Conservation (phyloP, 2,329 filamentous ascomycete species). For the Alternaria sp. region DNA sequence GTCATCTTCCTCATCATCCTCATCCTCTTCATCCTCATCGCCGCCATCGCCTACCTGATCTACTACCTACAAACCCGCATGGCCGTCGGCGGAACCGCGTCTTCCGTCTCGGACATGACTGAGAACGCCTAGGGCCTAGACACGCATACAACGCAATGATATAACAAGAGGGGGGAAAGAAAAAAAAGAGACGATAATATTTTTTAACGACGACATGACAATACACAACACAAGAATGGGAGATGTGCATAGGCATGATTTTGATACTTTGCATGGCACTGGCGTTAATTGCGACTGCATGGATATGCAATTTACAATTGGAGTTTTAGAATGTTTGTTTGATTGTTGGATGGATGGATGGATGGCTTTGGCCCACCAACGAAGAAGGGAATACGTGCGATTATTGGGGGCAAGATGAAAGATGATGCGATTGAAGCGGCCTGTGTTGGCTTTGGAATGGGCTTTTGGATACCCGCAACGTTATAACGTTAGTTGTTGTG, state of each 20-base stretch:
- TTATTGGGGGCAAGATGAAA: not conserved
- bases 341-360: not conserved
- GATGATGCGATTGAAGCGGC: conserved; percentile 10
- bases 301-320: conserved; percentile 2
- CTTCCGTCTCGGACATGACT: conserved; percentile 46
- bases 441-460: not conserved
- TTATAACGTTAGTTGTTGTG: conserved; percentile 3
- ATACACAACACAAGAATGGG: not conserved
- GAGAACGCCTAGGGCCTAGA: conserved; percentile 14
- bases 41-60: conserved; percentile 59
- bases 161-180: not conserved
- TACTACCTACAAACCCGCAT: conserved; percentile 59
- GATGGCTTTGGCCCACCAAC: not conserved
- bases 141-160: not conserved
- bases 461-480: conserved; percentile 17
- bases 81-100: conserved; percentile 48
- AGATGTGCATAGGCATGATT: too few species aligned
- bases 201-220: conserved; percentile 5
- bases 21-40: conserved; percentile 61
- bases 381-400: too few species aligned
- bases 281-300: conserved; percentile 10
- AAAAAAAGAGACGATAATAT: not conserved
- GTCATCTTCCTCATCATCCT: conserved; percentile 63
- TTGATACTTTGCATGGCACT: conserved; percentile 9
- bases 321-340: not conserved